These are phyloP conservation scores for Hyaloperonospora arabidopsidis DNA, from an alignment of 352 stramenopile genomes.

Conservation along the genomic window DNA sequence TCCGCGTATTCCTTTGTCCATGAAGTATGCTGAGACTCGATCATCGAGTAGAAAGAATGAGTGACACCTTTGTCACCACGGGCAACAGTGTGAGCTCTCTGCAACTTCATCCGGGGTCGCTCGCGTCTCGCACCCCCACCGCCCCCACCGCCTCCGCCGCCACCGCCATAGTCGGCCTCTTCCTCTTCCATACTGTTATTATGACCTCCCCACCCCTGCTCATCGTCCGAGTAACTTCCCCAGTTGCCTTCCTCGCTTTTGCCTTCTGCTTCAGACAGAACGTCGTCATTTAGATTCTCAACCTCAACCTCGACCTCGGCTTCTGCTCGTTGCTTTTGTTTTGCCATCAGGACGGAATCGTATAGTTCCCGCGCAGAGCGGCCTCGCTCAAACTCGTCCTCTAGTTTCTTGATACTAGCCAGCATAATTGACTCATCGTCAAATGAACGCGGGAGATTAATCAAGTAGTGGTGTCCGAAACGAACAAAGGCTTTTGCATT, in stretches of 20 bases:
- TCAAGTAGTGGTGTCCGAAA: constrained; percentile 76
- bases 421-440: constrained; percentile 63
- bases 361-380: constrained; percentile 63
- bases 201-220: constrained; percentile 13
- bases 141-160: constrained; percentile 1
- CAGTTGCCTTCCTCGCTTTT: constrained; percentile 8
- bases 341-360: constrained; percentile 58
- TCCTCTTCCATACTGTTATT: background rate
- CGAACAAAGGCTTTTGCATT: constrained; percentile 60
- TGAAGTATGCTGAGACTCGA: constrained; percentile 27
- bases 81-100: constrained; percentile 32
- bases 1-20: constrained; percentile 39
- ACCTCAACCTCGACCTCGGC: background rate
- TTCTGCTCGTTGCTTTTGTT: constrained; percentile 32
- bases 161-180: background rate
- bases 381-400: constrained; percentile 71
- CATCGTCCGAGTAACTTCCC: constrained; percentile 12
- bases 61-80: constrained; percentile 56
- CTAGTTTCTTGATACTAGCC: constrained; percentile 65
- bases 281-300: background rate
- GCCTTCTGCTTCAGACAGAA: background rate
- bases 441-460: constrained; percentile 70
- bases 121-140: constrained; percentile 4
- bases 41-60: constrained; percentile 73
- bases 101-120: constrained; percentile 25